Percentiles rank a stretch among this genome's conserved stretches.
phyloP scores from a whole-genome alignment of 2,329 filamentous ascomycete genomes.

The Sarocladium strictum region DNA sequence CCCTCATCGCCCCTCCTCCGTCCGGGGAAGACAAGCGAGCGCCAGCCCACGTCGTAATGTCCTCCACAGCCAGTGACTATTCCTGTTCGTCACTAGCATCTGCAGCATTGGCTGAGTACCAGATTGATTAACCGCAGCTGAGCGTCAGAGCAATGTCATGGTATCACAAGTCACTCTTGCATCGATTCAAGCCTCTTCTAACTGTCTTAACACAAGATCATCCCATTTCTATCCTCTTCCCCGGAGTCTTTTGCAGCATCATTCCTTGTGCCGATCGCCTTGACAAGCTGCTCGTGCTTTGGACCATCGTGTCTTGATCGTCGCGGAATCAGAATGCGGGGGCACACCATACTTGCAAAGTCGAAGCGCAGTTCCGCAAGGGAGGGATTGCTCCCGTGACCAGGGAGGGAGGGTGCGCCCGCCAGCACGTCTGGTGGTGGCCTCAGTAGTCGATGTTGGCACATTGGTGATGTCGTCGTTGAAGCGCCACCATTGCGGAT shows the following conservation, averaged over 20 bases:
- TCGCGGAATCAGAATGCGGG: neutral
- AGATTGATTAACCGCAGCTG: neutral
- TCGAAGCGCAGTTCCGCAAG: no score
- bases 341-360: no score
- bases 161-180: neutral
- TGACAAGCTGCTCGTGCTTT: neutral
- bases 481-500: neutral
- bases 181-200: no score
- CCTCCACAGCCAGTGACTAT: neutral
- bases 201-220: no score
- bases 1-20: neutral
- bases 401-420: neutral
- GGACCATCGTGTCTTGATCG: neutral
- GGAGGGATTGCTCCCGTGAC: neutral
- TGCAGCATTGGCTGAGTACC: neutral
- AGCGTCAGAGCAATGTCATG: neutral
- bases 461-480: neutral
- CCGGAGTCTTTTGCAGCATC: neutral
- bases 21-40: conserved; percentile 4
- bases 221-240: neutral
- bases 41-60: neutral
- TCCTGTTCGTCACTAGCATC: neutral
- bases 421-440: neutral
- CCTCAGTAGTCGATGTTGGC: neutral
- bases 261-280: neutral